These are phyloP conservation scores for Coniella vitis DNA, from an alignment of 2,329 filamentous ascomycete genomes.

Conservation along the genomic window DNA sequence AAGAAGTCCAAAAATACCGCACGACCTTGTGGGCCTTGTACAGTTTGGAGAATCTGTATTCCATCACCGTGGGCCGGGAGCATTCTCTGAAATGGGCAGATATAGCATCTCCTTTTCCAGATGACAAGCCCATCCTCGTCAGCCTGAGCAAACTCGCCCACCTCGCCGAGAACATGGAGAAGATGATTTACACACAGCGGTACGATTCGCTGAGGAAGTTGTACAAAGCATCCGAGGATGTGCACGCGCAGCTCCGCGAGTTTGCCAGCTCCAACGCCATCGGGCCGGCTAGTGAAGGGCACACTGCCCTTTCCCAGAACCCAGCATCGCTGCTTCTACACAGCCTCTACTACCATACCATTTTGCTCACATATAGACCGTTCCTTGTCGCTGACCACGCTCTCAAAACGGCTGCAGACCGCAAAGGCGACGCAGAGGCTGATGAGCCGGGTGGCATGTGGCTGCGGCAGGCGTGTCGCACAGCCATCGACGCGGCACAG, in stretches of 20 bases:
- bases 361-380: conserved; percentile 21
- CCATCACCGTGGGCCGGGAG: conserved; percentile 19
- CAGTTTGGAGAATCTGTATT: conserved; percentile 22
- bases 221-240: conserved; percentile 20
- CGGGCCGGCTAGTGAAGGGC: conserved; percentile 12
- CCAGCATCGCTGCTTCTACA: conserved; percentile 17
- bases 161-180: conserved; percentile 17
- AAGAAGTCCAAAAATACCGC: conserved; percentile 20
- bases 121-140: conserved; percentile 17
- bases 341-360: conserved; percentile 15
- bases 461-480: conserved; percentile 24
- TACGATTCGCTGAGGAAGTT: conserved; percentile 22
- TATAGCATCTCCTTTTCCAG: conserved; percentile 21
- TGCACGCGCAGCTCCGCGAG: conserved; percentile 20
- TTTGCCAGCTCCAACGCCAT: conserved; percentile 19
- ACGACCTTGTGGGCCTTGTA: conserved; percentile 25
- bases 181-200: conserved; percentile 21
- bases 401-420: conserved; percentile 11
- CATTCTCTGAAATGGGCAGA: conserved; percentile 18
- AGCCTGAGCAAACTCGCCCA: conserved; percentile 18
- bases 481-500: conserved; percentile 25
- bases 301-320: neutral
- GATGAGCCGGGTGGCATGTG: conserved; percentile 20
- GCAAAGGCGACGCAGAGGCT: neutral
- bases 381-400: conserved; percentile 22